These are phyloP conservation scores for Leccinum arenicola DNA, from an alignment of 768 basidiomycete genomes.

Conservation along the genomic window DNA sequence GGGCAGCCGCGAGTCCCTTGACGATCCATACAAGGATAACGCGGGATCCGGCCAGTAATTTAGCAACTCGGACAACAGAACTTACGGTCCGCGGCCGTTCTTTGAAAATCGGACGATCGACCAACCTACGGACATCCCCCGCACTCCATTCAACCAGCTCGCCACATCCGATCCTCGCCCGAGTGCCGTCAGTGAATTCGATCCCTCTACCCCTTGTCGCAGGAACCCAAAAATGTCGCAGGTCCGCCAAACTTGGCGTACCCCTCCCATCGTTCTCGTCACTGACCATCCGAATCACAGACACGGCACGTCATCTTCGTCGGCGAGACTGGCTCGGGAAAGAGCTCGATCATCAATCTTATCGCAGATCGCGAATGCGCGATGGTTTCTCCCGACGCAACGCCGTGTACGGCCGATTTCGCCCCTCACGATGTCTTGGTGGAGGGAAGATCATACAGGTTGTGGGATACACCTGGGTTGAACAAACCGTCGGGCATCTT, in stretches of 20 bases:
- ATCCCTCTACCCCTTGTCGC: neutral
- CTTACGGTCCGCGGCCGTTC: neutral
- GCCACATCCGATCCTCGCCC: neutral
- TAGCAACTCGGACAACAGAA: neutral
- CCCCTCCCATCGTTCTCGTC: neutral
- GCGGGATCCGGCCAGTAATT: neutral
- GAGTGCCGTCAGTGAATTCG: neutral
- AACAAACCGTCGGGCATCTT: constrained; percentile 9
- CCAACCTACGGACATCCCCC: neutral
- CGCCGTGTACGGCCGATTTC: constrained; percentile 32
- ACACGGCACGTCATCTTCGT: constrained; percentile 34
- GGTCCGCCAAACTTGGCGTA: neutral
- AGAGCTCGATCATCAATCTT: constrained; percentile 45
- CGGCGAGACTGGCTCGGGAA: constrained; percentile 33
- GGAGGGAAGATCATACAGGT: constrained; percentile 9
- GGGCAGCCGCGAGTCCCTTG: neutral
- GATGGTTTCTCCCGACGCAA: constrained; percentile 23
- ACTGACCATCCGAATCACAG: constrained; percentile 1
- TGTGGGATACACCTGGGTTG: constrained; percentile 36
- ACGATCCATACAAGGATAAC: neutral
- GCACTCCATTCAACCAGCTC: neutral
- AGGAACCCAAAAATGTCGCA: neutral
- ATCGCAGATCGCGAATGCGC: constrained; percentile 25
- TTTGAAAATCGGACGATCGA: neutral
- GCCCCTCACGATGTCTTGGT: constrained; percentile 23